phyloP scores from a whole-genome alignment of 177 flowering plant genomes.

The Telopea speciosissima region DNA sequence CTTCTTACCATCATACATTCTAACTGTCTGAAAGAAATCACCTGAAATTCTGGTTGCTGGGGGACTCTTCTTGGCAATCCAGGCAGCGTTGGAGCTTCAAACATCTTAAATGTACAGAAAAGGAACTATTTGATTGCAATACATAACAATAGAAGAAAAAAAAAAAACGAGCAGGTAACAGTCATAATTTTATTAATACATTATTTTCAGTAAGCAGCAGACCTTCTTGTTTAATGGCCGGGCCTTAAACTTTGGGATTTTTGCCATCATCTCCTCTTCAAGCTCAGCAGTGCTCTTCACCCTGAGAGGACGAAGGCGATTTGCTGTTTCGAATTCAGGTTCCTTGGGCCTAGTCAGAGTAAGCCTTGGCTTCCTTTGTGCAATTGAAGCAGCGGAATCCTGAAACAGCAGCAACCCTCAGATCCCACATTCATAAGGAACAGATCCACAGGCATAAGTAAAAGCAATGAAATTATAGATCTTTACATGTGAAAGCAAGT shows the following conservation, averaged over 20 bases:
- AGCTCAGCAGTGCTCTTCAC: constrained; percentile 65
- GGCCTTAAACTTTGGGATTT: constrained; percentile 74
- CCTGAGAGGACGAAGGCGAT: constrained; percentile 43
- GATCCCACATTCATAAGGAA: background rate
- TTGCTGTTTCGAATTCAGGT: constrained; percentile 67
- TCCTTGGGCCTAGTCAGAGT: constrained; percentile 63
- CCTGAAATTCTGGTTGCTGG: constrained; percentile 57
- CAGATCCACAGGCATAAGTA: background rate
- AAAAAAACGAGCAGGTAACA: background rate
- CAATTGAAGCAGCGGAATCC: constrained; percentile 31
- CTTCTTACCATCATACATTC: background rate
- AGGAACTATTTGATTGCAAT: background rate
- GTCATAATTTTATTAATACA: background rate
- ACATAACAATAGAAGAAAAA: background rate
- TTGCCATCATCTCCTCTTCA: constrained; percentile 83
- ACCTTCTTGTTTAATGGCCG: constrained; percentile 76
- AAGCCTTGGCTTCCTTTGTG: constrained; percentile 44
- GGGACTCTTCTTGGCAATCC: constrained; percentile 51
- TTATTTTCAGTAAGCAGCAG: background rate
- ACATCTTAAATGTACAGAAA: constrained; percentile 30
- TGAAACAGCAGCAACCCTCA: constrained; percentile 6
- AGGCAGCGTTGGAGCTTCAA: constrained; percentile 50
- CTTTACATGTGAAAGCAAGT: constrained; percentile 42
- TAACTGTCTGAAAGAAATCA: constrained; percentile 12
- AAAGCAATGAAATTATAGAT: background rate